Conservation (phyloP, 805 yeast genomes). For the Phaffomyces antillensis region DNA sequence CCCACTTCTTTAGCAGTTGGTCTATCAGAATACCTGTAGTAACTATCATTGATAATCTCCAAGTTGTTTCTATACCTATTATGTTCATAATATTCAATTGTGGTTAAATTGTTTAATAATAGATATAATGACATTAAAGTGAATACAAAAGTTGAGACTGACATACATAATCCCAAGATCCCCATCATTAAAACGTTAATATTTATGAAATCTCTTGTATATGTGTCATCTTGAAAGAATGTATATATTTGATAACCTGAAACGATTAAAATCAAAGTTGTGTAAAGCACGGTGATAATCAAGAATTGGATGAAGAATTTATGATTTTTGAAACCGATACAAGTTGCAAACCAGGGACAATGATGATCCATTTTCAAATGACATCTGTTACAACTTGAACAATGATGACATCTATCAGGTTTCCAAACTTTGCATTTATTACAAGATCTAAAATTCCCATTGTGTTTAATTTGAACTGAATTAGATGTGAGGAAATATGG, state of each 20-base stretch:
- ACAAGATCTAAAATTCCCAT: slow-evolving; percentile 67
- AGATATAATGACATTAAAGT: slow-evolving; percentile 51
- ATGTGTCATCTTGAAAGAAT: slow-evolving; percentile 39
- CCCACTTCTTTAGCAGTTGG: slow-evolving; percentile 42
- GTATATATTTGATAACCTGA: slow-evolving; percentile 37
- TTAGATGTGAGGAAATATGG: slow-evolving; percentile 34
- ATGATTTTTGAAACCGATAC: slow-evolving; percentile 79
- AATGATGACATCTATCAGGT: slow-evolving; percentile 86
- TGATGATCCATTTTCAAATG: slow-evolving; percentile 89
- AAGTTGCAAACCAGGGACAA: slow-evolving; percentile 89
- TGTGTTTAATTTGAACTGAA: slow-evolving; percentile 39
- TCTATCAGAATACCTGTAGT: slow-evolving; percentile 32
- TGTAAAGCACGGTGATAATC: slow-evolving; percentile 42
- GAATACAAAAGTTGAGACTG: slow-evolving; percentile 52
- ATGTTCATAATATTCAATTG: slow-evolving; percentile 66
- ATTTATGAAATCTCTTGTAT: slow-evolving; percentile 38
- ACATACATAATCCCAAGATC: slow-evolving; percentile 44
- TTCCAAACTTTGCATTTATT: slow-evolving; percentile 65
- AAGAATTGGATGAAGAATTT: slow-evolving; percentile 75
- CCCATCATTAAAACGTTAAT: slow-evolving; percentile 55
- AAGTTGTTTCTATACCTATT: slow-evolving; percentile 39
- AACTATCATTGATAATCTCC: slow-evolving; percentile 26
- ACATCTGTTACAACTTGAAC: slow-evolving; percentile 64
- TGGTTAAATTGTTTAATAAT: slow-evolving; percentile 60
- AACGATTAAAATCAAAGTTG: slow-evolving; percentile 33